These are phyloP conservation scores for Talaromyces sp. DNA, from an alignment of 2,329 filamentous ascomycete genomes.

Conservation along the genomic window DNA sequence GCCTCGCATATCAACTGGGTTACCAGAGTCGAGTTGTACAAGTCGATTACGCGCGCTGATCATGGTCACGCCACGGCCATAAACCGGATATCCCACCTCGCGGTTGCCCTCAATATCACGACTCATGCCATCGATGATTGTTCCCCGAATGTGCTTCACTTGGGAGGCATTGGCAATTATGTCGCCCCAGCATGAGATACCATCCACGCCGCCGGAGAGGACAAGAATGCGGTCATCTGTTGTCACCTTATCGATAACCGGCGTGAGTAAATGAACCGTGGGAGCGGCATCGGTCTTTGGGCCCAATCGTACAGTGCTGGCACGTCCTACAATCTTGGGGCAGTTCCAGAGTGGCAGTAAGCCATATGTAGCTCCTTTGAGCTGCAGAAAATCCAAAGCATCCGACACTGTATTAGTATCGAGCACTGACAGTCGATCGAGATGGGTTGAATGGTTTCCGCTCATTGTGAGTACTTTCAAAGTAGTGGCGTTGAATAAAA, in stretches of 20 bases:
- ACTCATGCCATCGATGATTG: slow-evolving; percentile 33
- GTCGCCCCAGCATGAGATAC: not conserved
- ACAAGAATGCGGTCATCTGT: not conserved
- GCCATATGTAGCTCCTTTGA: not conserved
- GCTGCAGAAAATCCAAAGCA: not conserved
- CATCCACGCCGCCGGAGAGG: not conserved
- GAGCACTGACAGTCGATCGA: not conserved
- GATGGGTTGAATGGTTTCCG: too few relatives aligned
- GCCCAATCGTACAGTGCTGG: not conserved
- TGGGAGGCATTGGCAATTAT: slow-evolving; percentile 19
- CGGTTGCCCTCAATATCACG: slow-evolving; percentile 35
- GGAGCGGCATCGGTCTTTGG: not conserved
- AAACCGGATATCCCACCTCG: slow-evolving; percentile 33
- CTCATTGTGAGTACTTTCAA: too few relatives aligned
- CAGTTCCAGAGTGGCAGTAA: not conserved
- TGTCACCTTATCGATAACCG: not conserved
- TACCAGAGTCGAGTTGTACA: slow-evolving; percentile 32
- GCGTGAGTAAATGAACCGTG: not conserved
- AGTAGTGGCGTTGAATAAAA: too few relatives aligned
- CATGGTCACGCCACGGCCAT: slow-evolving; percentile 32
- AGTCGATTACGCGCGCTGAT: slow-evolving; percentile 33
- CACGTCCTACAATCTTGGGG: not conserved
- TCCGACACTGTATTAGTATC: not conserved
- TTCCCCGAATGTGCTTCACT: slow-evolving; percentile 27
- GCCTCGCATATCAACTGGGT: slow-evolving; percentile 19